These are phyloP conservation scores for Colletotrichum neosansevieriae DNA, from an alignment of 2,329 filamentous ascomycete species.

Conservation along the genomic window DNA sequence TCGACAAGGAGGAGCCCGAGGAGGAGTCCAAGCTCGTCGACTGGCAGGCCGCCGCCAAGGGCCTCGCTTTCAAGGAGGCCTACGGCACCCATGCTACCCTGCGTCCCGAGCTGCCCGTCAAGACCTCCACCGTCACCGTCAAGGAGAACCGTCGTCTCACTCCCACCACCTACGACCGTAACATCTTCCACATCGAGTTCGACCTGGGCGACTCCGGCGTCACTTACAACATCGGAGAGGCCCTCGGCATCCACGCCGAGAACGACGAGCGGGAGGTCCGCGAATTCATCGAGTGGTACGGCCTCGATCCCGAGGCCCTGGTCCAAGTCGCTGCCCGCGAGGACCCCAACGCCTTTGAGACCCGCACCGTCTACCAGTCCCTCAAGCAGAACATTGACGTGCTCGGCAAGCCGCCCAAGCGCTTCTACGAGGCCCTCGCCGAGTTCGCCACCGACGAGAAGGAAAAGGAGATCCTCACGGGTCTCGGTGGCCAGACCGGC, in stretches of 20 bases:
- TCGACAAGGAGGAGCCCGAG: constrained; percentile 81
- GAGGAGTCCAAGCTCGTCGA: constrained; percentile 73
- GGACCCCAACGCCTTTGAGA: constrained; percentile 79
- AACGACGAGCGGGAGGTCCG: constrained; percentile 85
- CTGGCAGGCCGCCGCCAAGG: constrained; percentile 89
- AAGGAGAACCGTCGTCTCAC: constrained; percentile 97
- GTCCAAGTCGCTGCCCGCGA: constrained; percentile 94
- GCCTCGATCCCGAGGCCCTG: constrained; percentile 82
- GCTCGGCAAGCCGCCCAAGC: constrained; percentile 95
- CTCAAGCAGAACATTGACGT: constrained; percentile 95
- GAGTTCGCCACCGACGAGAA: constrained; percentile 86
- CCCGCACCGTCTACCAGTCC: constrained; percentile 92
- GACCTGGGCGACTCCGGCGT: constrained; percentile 92
- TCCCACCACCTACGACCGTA: constrained; percentile 89
- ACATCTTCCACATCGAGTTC: constrained; percentile 99
- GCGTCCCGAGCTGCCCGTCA: constrained; percentile 86
- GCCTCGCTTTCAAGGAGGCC: constrained; percentile 92
- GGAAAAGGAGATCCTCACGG: constrained; percentile 83
- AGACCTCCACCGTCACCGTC: constrained; percentile 89
- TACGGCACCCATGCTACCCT: constrained; percentile 80
- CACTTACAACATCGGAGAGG: constrained; percentile 97
- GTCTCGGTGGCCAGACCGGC: constrained; percentile 82
- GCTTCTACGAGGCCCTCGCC: constrained; percentile 93
- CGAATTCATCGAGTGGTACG: constrained; percentile 91
- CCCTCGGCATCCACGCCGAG: constrained; percentile 94